phyloP scores from a whole-genome alignment of 1,284 basidiomycete genomes.

The Apiotrichum gracile region DNA sequence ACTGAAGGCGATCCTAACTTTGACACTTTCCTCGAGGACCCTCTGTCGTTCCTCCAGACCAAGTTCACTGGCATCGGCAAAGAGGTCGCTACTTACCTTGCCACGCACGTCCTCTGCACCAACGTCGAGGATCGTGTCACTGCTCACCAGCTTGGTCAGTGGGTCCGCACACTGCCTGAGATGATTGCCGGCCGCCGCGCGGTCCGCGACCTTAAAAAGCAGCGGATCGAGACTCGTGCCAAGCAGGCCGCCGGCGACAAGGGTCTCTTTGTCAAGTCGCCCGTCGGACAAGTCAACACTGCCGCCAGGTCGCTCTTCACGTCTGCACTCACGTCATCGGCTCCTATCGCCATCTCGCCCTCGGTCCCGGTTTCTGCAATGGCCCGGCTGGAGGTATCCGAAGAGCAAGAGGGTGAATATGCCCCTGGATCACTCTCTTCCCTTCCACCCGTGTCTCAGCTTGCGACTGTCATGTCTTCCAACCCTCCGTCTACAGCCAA shows the following conservation, averaged over 20 bases:
- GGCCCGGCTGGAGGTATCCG: background rate
- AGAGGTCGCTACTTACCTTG: constrained; percentile 77
- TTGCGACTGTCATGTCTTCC: background rate
- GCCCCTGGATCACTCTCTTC: constrained; percentile 3
- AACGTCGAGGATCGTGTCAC: constrained; percentile 57
- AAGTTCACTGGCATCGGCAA: constrained; percentile 89
- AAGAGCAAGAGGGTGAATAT: background rate
- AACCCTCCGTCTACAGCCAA: background rate
- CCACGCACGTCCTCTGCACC: constrained; percentile 79
- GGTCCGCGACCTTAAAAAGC: constrained; percentile 34
- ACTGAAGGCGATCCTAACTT: constrained; percentile 70
- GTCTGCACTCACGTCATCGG: constrained; percentile 20
- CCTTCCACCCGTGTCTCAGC: constrained; percentile 12
- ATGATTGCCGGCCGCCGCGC: constrained; percentile 55
- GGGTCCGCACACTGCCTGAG: constrained; percentile 73
- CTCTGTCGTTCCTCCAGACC: constrained; percentile 76
- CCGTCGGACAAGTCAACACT: constrained; percentile 20
- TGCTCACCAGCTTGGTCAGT: constrained; percentile 77
- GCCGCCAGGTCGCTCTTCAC: constrained; percentile 17
- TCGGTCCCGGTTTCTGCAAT: background rate
- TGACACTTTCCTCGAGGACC: constrained; percentile 70
- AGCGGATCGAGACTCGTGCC: constrained; percentile 27
- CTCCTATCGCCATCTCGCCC: background rate
- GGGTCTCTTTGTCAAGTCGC: constrained; percentile 40
- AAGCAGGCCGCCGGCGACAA: constrained; percentile 21